Base-by-base conservation (phyloP, 768 basidiomycete species). In the Rhizopogon roseolus region DNA sequence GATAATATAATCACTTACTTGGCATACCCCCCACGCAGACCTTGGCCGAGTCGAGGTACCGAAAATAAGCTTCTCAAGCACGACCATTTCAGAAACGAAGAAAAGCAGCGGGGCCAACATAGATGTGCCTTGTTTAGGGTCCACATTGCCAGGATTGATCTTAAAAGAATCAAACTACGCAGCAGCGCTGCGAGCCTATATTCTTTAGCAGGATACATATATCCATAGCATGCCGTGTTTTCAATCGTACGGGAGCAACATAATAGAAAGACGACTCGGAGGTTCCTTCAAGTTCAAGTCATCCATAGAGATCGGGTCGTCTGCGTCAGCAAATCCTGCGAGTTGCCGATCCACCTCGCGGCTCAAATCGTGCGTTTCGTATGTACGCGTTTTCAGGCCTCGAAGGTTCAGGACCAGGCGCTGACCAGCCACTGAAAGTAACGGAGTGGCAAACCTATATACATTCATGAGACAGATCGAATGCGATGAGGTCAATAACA, bases 351-450 rank as follows among this genome's bases (percentile, higher is more conserved):
- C 55, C 13, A 62, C 53, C 50, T 62, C 61, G 2, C 50, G 36
- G 22, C 61, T 63, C 19, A 65, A 2, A 10, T 66, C 50, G 44
- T 36, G 39, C 2, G 49, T 63, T 38, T 53, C 39, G 27, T 60
- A 49, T 0, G 43, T 45, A 1, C 5, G 49, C 17, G 25, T 14
- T 19, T 45, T 53, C 4, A 62, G 57, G 57, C 38, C 27, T 11
- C 51, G 54, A 14, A 60, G 59, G 52, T 60, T 66, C 52, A 60
- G 54, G 34, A 59, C 62, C 50, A 60, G 64, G 43, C 58, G 68
- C 54, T 55, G 67, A 48, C 52, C 66, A 45, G 55, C 53, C 52
- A 54, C 48, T 41, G 19, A 69, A 61, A 59, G 42, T 25, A 60
- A 6, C n/a, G 57, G 57, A 29, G 53, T n/a, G 7, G 52, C 46